Base-by-base conservation (phyloP, 2,329 filamentous ascomycete species). In the Fusarium globosum region DNA sequence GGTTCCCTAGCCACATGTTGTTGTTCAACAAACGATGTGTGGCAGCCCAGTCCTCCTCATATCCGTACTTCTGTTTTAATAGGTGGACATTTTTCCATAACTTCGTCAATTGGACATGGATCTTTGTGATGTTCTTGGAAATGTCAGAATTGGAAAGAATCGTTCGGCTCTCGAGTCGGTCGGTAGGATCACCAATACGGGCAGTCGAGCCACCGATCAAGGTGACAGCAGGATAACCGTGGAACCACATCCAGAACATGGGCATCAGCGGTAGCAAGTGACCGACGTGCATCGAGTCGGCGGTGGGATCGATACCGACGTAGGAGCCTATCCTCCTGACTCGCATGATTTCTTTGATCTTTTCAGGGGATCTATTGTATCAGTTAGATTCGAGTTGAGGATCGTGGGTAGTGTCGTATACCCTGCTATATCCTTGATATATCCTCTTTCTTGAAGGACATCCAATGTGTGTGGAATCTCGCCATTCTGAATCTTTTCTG, bases 261-360 rank as follows among this genome's bases (percentile, higher is more conserved):
- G 93, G 89, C 94, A 96, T 96, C 61, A 96, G 86, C 28, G 94
- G 92, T 20, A 96, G 85, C 11, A 97, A 86, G 79, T 97, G 93
- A 65, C 94, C 94, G 52, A 96, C 86, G 77, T 97, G 94, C 67
- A 96, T 85, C 5, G 94, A 96, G 63, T 89, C 86, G 20, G 93
- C 93, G 1, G 94, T 96, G 10, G 94, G 93, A 79, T 97, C 94
- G 77, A 96, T 89, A 75, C 94, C 94, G 60, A 94, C 92, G 78
- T 97, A 97, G 67, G 89, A 91, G 70, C 91, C 92, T 75, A 94
- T 89, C 69, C 91, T 87, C 79, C 91, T 91, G 33, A 84, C 81
- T 10, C 86, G 88, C 84, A 96, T 88, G 28, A 93, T 84, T 72
- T 88, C 86, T 59, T 90, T 87, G 77, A 96, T 87, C 49, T 85